These are phyloP conservation scores for Saturnispora silvae DNA, from an alignment of 805 yeast genomes.

Conservation along the genomic window DNA sequence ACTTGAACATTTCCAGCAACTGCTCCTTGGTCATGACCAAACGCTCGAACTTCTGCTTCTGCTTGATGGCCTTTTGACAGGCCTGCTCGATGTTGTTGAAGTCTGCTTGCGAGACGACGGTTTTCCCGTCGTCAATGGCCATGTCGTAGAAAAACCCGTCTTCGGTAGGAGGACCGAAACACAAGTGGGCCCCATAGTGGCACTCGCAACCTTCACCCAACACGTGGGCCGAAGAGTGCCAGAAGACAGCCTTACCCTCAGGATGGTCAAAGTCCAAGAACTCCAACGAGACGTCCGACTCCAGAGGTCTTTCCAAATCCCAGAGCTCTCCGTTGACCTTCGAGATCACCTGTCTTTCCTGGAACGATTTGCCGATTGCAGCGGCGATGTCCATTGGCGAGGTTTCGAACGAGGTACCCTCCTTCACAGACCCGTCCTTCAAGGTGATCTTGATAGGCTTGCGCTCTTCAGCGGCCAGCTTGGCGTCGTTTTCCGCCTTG, in stretches of 20 bases:
- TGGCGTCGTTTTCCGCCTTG: conserved; percentile 66
- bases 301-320: conserved; percentile 94
- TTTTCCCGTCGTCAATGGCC: conserved; percentile 68
- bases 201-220: conserved; percentile 98
- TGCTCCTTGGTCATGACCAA: conserved; percentile 87
- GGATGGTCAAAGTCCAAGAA: conserved; percentile 84
- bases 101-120: conserved; percentile 70
- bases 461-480: conserved; percentile 49
- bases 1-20: conserved; percentile 82
- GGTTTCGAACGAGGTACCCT: conserved; percentile 81
- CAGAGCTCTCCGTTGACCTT: conserved; percentile 85
- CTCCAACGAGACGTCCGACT: conserved; percentile 56
- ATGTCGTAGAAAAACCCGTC: conserved; percentile 98
- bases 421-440: conserved; percentile 74
- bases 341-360: conserved; percentile 83
- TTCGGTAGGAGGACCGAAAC: conserved; percentile 93
- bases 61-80: conserved; percentile 83
- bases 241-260: conserved; percentile 93
- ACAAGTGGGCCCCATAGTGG: conserved; percentile 87
- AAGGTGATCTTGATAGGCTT: conserved; percentile 63
- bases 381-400: conserved; percentile 80
- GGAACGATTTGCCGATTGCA: conserved; percentile 74
- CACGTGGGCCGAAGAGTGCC: conserved; percentile 99
- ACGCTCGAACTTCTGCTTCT: conserved; percentile 91
- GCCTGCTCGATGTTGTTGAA: conserved; percentile 76